A percentile compares a stretch with the other conserved stretches of the same genome.
Evolutionary conservation across 495 filamentous ascomycete species (phyloP).

Genomic region (Choiromyces venosus): DNA sequence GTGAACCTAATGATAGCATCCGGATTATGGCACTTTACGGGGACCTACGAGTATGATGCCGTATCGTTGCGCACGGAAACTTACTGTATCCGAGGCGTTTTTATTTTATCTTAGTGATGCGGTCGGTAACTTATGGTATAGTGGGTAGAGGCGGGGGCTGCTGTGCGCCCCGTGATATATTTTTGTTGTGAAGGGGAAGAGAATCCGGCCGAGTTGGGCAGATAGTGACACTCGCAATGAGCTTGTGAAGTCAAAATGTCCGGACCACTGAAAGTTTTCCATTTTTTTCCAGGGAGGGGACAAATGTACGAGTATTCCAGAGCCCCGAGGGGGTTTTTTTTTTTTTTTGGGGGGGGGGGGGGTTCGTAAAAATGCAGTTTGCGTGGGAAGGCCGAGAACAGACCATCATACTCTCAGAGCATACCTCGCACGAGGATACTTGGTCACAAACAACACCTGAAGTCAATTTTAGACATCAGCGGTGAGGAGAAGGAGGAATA

Average conservation of each 20-base stretch:
- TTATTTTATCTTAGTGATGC: too few relatives aligned
- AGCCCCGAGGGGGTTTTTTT: too few relatives aligned
- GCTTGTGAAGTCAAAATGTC: background rate
- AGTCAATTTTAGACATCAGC: background rate
- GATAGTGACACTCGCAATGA: background rate
- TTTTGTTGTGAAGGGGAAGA: background rate
- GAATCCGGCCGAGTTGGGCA: too few relatives aligned
- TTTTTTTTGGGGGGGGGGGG: too few relatives aligned
- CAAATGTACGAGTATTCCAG: too few relatives aligned
- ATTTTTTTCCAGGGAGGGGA: too few relatives aligned
- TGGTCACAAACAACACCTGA: background rate
- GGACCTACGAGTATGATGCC: too few relatives aligned
- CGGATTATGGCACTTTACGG: background rate
- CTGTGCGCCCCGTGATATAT: background rate
- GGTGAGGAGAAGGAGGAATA: background rate
- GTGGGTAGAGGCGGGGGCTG: background rate
- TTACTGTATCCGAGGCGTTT: background rate
- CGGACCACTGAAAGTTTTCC: background rate
- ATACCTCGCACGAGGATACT: background rate
- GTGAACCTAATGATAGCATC: background rate
- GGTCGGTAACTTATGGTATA: too few relatives aligned
- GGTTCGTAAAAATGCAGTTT: too few relatives aligned
- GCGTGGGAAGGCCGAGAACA: too few relatives aligned
- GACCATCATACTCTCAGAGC: too few relatives aligned
- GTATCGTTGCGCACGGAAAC: background rate